Percentiles rank a stretch among this genome's conserved stretches.
Conservation (phyloP, 495 filamentous ascomycete genomes). For the Penicillium pulvis region DNA sequence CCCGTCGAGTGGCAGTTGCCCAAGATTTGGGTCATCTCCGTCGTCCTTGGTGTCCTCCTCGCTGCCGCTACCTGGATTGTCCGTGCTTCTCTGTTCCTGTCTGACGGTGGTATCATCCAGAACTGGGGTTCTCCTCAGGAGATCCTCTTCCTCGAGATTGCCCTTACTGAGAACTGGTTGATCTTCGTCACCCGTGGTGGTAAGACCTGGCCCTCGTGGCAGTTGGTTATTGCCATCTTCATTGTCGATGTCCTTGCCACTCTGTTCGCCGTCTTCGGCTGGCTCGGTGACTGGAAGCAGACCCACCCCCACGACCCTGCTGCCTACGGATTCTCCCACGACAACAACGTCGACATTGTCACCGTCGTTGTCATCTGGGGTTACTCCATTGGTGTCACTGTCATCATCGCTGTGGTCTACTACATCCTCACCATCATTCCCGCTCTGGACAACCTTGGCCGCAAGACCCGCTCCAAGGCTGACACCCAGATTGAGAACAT, state of each 20-base stretch:
- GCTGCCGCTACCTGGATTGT: constrained; percentile 70
- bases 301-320: constrained; percentile 48
- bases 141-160: constrained; percentile 73
- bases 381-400: constrained; percentile 75
- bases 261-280: constrained; percentile 74
- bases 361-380: constrained; percentile 78
- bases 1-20: constrained; percentile 78
- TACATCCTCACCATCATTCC: constrained; percentile 68
- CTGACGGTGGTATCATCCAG: constrained; percentile 71
- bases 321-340: constrained; percentile 46
- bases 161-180: constrained; percentile 77
- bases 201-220: constrained; percentile 71
- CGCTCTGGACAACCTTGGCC: constrained; percentile 74
- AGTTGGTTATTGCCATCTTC: constrained; percentile 71
- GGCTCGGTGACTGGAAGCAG: constrained; percentile 53
- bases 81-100: constrained; percentile 65
- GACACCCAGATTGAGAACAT: constrained; percentile 84
- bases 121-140: constrained; percentile 72
- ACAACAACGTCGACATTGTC: constrained; percentile 71
- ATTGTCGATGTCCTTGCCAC: constrained; percentile 70
- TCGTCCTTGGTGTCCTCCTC: constrained; percentile 66
- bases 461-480: constrained; percentile 71
- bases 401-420: constrained; percentile 79
- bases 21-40: constrained; percentile 76
- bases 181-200: constrained; percentile 78